phyloP scores from a whole-genome alignment of 2,329 filamentous ascomycete species.

The Clonostachys chloroleuca region DNA sequence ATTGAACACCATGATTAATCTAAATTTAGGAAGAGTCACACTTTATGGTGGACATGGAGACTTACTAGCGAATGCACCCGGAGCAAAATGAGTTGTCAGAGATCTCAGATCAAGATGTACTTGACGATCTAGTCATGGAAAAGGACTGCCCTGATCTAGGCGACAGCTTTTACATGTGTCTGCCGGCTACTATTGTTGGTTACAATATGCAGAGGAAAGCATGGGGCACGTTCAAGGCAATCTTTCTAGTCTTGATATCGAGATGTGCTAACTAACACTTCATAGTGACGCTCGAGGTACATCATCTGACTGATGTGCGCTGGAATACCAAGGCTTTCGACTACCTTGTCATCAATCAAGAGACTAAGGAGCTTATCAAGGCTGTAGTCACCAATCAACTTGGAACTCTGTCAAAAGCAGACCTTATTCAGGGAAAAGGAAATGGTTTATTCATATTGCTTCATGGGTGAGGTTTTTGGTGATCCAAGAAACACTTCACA shows the following conservation, averaged over 20 bases:
- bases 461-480: conserved; percentile 16
- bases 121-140: no score
- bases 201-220: no score
- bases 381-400: conserved; percentile 13
- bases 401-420: conserved; percentile 10
- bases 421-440: conserved; percentile 39
- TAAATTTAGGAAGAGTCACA: no score
- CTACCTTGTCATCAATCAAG: conserved; percentile 6
- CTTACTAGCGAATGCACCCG: not conserved
- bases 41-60: not conserved
- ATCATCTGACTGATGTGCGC: not conserved
- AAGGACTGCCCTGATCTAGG: no score
- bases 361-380: conserved; percentile 17
- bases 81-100: not conserved
- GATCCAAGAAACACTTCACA: no score
- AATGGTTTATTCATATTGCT: conserved; percentile 37
- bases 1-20: no score
- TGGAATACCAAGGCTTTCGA: conserved; percentile 8
- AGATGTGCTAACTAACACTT: no score
- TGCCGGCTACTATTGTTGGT: no score
- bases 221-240: no score
- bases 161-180: no score
- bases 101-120: no score
- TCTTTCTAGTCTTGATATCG: no score
- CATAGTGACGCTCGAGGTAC: not conserved